These are phyloP conservation scores for Solanum hybrid DNA, from an alignment of 305 asterid genomes.

Conservation along the genomic window DNA sequence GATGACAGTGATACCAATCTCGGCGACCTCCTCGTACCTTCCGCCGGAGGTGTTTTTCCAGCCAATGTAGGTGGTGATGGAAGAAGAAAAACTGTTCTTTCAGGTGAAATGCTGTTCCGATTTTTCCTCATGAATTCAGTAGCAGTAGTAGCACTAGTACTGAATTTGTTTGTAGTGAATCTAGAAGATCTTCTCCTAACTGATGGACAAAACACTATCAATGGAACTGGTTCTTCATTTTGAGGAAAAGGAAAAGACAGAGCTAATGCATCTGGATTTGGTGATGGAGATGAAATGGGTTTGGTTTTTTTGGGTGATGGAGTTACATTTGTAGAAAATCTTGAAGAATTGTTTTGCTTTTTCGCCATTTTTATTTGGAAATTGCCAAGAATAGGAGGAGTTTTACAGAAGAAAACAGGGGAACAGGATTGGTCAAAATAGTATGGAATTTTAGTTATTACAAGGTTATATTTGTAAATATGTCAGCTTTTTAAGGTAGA, in stretches of 20 bases:
- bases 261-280: not conserved
- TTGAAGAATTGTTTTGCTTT: not conserved
- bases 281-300: not conserved
- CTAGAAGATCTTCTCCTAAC: slow-evolving; percentile 33
- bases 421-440: not conserved
- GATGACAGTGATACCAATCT: not conserved
- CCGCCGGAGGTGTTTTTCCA: not conserved
- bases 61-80: not conserved
- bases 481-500: not conserved
- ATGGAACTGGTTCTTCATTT: not conserved
- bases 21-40: not conserved
- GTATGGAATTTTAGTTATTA: not conserved
- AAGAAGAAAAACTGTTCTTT: not conserved
- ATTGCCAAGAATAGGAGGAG: not conserved
- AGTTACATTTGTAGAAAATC: not conserved
- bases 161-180: slow-evolving; percentile 20
- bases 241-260: not conserved
- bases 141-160: not conserved
- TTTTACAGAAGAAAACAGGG: not conserved
- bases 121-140: not conserved
- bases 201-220: not conserved
- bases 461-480: not conserved
- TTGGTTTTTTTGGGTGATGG: not conserved
- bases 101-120: not conserved
- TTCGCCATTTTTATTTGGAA: not conserved